phyloP scores from a whole-genome alignment of 306 rosid species.

The Medicago ruthenica region DNA sequence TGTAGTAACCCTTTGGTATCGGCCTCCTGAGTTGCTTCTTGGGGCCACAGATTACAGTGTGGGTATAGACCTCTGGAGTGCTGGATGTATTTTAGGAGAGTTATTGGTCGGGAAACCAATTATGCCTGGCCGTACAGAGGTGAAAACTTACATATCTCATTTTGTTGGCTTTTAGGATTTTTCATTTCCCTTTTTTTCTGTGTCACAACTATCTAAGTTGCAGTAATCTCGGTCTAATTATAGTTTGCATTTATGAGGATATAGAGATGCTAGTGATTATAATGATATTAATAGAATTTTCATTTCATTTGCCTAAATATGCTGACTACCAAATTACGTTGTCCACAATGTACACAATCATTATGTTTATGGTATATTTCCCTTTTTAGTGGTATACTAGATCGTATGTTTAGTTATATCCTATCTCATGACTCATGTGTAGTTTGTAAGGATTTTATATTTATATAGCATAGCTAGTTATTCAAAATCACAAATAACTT shows the following conservation, averaged over 20 bases:
- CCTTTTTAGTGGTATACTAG: slow-evolving; percentile 1
- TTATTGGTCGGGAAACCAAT: slow-evolving; percentile 92
- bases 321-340: slow-evolving; percentile 19
- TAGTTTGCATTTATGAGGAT: slow-evolving; percentile 14
- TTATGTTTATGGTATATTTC: not conserved
- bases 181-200: slow-evolving; percentile 33
- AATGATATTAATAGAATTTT: slow-evolving; percentile 26
- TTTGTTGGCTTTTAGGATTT: slow-evolving; percentile 29
- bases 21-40: slow-evolving; percentile 95
- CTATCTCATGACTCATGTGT: not conserved
- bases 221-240: slow-evolving; percentile 19
- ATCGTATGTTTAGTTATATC: slow-evolving; percentile 10
- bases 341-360: slow-evolving; percentile 7
- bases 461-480: slow-evolving; percentile 13
- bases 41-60: slow-evolving; percentile 92
- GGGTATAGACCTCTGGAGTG: slow-evolving; percentile 95
- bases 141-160: slow-evolving; percentile 44
- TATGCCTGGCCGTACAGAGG: slow-evolving; percentile 99
- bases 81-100: slow-evolving; percentile 96
- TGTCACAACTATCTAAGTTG: slow-evolving; percentile 23
- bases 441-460: slow-evolving; percentile 14
- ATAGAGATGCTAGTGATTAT: slow-evolving; percentile 16
- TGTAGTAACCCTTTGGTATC: slow-evolving; percentile 96
- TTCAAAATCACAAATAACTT: slow-evolving; percentile 28
- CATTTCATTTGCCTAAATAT: not conserved